Evolutionary conservation across 2,329 filamentous ascomycete species (phyloP).

Genomic region (Botrytis tulipae): DNA sequence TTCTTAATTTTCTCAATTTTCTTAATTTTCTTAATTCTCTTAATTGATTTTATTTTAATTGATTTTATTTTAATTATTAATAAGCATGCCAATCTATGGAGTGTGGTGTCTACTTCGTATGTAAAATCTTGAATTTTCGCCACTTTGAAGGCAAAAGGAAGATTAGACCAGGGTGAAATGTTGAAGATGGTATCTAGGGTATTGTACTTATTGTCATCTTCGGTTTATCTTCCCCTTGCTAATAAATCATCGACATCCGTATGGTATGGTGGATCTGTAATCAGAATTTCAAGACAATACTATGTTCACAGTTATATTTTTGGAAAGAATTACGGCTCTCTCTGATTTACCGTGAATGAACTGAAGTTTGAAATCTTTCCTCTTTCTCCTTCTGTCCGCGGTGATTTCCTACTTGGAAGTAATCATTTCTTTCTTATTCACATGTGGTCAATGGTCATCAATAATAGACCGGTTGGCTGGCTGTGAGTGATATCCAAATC

Average conservation of each 20-base stretch:
- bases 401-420: background rate
- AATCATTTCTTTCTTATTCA: background rate
- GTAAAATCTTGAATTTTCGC: background rate
- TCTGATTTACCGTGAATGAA: background rate
- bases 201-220: background rate
- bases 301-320: background rate
- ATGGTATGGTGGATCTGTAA: background rate
- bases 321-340: background rate
- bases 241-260: background rate
- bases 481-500: background rate
- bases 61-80: background rate
- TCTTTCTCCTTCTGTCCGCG: background rate
- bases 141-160: background rate
- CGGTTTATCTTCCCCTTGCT: background rate
- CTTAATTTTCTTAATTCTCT: too few species aligned
- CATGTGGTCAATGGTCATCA: background rate
- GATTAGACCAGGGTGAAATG: background rate
- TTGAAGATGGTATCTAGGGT: background rate
- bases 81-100: background rate
- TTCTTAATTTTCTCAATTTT: too few species aligned
- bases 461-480: background rate
- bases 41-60: too few species aligned
- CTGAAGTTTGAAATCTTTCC: background rate
- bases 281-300: background rate
- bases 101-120: too few species aligned